Base-by-base conservation (phyloP, 2,329 filamentous ascomycete genomes). In the Karstenula rhodostoma region DNA sequence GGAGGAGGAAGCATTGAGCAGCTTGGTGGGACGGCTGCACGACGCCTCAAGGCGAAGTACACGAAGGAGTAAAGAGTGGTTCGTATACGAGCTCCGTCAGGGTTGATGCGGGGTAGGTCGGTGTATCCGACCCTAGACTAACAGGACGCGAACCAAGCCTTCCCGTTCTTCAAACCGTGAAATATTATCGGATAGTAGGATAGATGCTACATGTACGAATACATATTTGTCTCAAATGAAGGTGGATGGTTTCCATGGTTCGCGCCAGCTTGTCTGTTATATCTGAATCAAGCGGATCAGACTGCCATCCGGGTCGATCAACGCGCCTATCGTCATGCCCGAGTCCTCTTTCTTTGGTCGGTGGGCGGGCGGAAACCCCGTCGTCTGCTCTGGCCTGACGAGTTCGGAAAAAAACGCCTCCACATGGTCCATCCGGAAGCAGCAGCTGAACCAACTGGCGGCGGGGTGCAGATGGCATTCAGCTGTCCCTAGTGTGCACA, bases 101-200 rank as follows among this genome's bases (percentile, higher is more conserved):
- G 4, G 49, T 42, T 42, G 49, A 42, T 42, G 49, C 49, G 49
- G 49, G 49, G 49, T 52, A 52, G 35, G 33, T 29, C 27, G 4
- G 13, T 9, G 22, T 17, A 13, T 29, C 22, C 12, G 25, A 9
- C 5, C 9, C n/a, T n/a, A n/a, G n/a, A n/a, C 25, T 42, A 17
- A 42, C 27, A 52, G 13, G 48, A 37, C n/a, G 12, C 35, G 12
- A 17, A 37, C 4, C 27, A 37, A 6, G 32, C 12, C 7, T 33
- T 33, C 23, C 19, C 25, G 9, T 17, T 22, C 27, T 2, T 17
- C 35, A 17, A 3, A 9, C 15, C 12, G 35, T 12, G 35, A 12
- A 37, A 9, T 15, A 17, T 37, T 7, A 7, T 17, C 10, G 35
- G 35, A 37, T 37, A 43, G n/a, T n/a, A n/a, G n/a, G n/a, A n/a